A percentile compares a stretch with the other conserved stretches of the same genome.
These are phyloP conservation scores for Oryza brachyantha DNA, from an alignment of 176 grass and related monocot genomes.

Conservation along the genomic window DNA sequence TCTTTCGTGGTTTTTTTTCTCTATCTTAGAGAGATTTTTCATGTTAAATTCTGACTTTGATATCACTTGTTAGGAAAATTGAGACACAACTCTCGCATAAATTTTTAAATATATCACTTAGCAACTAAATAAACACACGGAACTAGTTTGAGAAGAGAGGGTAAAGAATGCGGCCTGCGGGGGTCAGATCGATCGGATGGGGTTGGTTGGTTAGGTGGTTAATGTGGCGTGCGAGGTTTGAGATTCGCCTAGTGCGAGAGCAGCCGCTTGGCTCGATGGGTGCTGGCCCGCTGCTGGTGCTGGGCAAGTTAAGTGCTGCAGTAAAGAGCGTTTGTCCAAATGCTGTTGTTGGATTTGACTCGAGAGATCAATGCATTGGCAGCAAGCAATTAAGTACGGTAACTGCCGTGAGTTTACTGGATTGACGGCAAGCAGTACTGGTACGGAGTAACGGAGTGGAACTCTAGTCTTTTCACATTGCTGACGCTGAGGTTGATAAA, in stretches of 20 bases:
- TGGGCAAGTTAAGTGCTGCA: not conserved
- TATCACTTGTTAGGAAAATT: too few relatives aligned
- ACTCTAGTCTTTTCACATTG: too few relatives aligned
- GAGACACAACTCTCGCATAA: too few relatives aligned
- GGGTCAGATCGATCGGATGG: not conserved
- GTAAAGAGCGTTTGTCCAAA: slow-evolving; percentile 20
- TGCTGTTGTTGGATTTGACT: slow-evolving; percentile 4
- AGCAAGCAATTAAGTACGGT: too few relatives aligned
- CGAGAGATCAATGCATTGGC: not conserved
- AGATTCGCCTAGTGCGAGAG: not conserved
- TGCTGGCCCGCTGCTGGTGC: not conserved
- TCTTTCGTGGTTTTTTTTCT: too few relatives aligned
- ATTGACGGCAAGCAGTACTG: not conserved
- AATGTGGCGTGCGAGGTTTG: not conserved
- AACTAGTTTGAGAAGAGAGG: too few relatives aligned
- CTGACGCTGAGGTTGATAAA: too few relatives aligned
- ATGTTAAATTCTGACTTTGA: too few relatives aligned
- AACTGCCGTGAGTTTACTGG: not conserved
- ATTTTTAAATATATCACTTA: too few relatives aligned
- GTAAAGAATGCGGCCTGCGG: too few relatives aligned
- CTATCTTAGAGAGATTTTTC: too few relatives aligned
- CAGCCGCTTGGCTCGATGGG: not conserved
- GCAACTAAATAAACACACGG: too few relatives aligned
- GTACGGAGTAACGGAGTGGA: not conserved
- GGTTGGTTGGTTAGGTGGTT: not conserved